These are phyloP conservation scores for Candida xyloterini DNA, from an alignment of 805 yeast genomes.

Conservation along the genomic window DNA sequence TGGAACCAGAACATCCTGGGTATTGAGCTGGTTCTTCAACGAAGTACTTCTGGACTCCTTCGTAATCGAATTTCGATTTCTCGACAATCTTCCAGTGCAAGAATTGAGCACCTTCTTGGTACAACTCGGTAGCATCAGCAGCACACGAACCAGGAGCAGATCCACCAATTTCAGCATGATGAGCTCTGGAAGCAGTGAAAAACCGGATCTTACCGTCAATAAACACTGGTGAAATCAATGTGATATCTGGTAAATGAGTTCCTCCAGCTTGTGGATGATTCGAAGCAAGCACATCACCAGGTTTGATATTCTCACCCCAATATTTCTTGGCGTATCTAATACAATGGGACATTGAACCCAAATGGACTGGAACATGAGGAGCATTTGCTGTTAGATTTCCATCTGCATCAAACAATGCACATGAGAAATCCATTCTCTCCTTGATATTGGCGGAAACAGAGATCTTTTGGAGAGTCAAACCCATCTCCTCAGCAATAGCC, in stretches of 20 bases:
- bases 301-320: conserved; percentile 9
- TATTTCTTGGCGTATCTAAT: conserved; percentile 11
- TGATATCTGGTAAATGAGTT: conserved; percentile 11
- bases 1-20: conserved; percentile 54
- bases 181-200: conserved; percentile 13
- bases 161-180: conserved; percentile 13
- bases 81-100: conserved; percentile 47
- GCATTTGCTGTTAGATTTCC: conserved; percentile 13
- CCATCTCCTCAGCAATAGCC: conserved; percentile 15
- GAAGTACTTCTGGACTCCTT: conserved; percentile 43
- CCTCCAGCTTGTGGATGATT: conserved; percentile 13
- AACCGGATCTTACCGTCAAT: conserved; percentile 11
- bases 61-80: conserved; percentile 50
- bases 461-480: conserved; percentile 10
- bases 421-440: conserved; percentile 13
- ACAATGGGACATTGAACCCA: conserved; percentile 14
- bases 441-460: conserved; percentile 12
- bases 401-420: conserved; percentile 11
- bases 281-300: conserved; percentile 12
- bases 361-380: conserved; percentile 12
- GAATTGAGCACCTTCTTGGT: conserved; percentile 50
- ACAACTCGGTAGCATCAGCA: conserved; percentile 13
- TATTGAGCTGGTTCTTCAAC: conserved; percentile 47
- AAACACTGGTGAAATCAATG: conserved; percentile 11
- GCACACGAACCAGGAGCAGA: conserved; percentile 14